phyloP scores from a whole-genome alignment of 2,329 filamentous ascomycete genomes.

The Aspergillus flavus region DNA sequence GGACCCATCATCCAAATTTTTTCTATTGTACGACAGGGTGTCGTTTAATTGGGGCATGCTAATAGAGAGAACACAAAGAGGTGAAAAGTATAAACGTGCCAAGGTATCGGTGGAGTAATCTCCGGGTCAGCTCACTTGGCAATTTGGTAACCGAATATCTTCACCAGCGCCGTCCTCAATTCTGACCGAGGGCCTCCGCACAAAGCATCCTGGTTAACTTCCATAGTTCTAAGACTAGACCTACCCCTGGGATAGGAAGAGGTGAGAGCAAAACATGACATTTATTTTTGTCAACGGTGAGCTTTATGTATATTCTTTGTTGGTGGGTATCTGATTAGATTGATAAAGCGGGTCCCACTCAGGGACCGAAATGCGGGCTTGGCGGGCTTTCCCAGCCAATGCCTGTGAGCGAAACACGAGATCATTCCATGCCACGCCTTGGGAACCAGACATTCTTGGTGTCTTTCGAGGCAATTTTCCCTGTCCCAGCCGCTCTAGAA shows the following conservation, averaged over 20 bases:
- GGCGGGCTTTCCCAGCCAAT: background rate
- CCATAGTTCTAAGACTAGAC: background rate
- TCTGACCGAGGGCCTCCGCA: too few species aligned
- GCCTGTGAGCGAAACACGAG: background rate
- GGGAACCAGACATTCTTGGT: background rate
- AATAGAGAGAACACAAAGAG: background rate
- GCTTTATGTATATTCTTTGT: background rate
- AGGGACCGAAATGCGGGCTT: background rate
- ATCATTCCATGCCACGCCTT: background rate
- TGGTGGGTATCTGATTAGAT: background rate
- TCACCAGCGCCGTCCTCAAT: background rate
- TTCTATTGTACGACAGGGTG: background rate
- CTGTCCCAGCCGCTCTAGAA: background rate
- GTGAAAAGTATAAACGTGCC: background rate
- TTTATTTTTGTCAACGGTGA: background rate
- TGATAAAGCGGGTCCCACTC: constrained; percentile 1
- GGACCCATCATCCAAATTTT: background rate
- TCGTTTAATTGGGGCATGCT: background rate
- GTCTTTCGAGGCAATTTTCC: background rate
- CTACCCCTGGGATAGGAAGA: background rate
- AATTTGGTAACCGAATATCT: background rate
- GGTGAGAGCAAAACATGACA: background rate
- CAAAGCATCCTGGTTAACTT: background rate
- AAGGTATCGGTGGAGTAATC: background rate
- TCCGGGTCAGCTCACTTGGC: background rate